Evolutionary conservation across 2,329 filamentous ascomycete genomes (phyloP).

Genomic region (Aspergillus piperis): DNA sequence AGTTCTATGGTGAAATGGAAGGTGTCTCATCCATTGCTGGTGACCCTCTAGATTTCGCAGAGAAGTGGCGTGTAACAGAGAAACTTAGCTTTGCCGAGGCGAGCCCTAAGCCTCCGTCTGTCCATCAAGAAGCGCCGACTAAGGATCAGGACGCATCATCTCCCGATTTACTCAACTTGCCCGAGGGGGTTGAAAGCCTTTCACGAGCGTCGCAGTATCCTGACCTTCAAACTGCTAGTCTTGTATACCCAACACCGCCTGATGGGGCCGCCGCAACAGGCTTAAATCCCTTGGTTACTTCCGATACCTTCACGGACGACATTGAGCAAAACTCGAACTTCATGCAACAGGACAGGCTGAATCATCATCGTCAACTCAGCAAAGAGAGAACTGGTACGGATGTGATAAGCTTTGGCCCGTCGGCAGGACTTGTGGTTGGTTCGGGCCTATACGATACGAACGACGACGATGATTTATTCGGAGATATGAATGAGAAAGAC

Average conservation of each 20-base stretch:
- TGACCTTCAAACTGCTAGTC: slow-evolving; percentile 43
- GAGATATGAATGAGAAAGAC: slow-evolving; percentile 56
- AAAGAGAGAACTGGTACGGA: slow-evolving; percentile 21
- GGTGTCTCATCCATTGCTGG: slow-evolving; percentile 20
- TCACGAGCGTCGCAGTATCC: slow-evolving; percentile 41
- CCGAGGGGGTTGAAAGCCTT: slow-evolving; percentile 40
- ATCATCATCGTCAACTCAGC: slow-evolving; percentile 13
- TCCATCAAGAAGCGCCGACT: slow-evolving; percentile 24
- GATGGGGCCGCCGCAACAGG: slow-evolving; percentile 46
- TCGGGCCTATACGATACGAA: slow-evolving; percentile 45
- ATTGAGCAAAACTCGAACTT: slow-evolving; percentile 26
- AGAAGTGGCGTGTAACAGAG: slow-evolving; percentile 40
- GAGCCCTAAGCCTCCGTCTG: slow-evolving; percentile 16
- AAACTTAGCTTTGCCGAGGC: slow-evolving; percentile 25
- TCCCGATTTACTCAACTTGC: slow-evolving; percentile 26
- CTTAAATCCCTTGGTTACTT: slow-evolving; percentile 28
- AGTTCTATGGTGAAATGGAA: slow-evolving; percentile 21
- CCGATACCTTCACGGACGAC: slow-evolving; percentile 37
- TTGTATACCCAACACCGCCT: slow-evolving; percentile 58
- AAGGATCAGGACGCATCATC: slow-evolving; percentile 29
- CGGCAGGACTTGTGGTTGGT: slow-evolving; percentile 34
- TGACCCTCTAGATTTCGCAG: slow-evolving; percentile 47
- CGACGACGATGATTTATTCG: slow-evolving; percentile 59
- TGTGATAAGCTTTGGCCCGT: slow-evolving; percentile 27
- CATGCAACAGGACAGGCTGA: slow-evolving; percentile 18